phyloP scores from a whole-genome alignment of 2,329 filamentous ascomycete genomes.

The Xylogone sp. region DNA sequence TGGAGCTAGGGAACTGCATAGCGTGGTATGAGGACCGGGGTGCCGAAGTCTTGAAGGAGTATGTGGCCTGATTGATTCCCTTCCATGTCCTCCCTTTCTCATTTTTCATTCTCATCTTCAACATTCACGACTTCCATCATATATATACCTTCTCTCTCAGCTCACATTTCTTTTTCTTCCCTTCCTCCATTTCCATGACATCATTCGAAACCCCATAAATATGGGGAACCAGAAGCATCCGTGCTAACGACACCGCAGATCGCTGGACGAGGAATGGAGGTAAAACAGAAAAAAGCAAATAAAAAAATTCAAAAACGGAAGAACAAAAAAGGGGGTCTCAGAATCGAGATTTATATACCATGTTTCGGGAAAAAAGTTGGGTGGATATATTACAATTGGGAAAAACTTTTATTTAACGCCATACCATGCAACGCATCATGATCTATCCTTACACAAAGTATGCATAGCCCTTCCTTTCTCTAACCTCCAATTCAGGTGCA shows the following conservation, averaged over 20 bases:
- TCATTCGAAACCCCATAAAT: background rate
- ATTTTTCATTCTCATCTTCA: background rate
- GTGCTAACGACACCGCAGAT: background rate
- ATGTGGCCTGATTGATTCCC: background rate
- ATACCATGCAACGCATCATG: background rate
- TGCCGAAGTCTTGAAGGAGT: background rate
- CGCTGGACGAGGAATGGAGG: background rate
- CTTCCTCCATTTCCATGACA: background rate
- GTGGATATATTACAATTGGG: background rate
- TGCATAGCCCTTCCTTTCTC: background rate
- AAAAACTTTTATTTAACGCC: background rate
- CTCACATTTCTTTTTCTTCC: background rate
- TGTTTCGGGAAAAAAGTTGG: background rate
- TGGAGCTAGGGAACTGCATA: background rate
- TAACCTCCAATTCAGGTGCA: background rate
- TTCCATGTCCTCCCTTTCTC: background rate
- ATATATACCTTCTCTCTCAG: background rate
- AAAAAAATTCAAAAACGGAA: no score
- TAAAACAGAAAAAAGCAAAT: background rate
- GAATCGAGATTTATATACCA: background rate
- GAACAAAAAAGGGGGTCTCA: background rate
- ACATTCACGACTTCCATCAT: no score
- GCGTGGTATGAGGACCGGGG: background rate
- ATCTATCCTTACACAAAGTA: background rate
- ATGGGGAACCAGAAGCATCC: background rate